Evolutionary conservation across 177 flowering plant species (phyloP), one percentile per base, ranked within the genome.

Genomic region (Vitis hybrid): DNA sequence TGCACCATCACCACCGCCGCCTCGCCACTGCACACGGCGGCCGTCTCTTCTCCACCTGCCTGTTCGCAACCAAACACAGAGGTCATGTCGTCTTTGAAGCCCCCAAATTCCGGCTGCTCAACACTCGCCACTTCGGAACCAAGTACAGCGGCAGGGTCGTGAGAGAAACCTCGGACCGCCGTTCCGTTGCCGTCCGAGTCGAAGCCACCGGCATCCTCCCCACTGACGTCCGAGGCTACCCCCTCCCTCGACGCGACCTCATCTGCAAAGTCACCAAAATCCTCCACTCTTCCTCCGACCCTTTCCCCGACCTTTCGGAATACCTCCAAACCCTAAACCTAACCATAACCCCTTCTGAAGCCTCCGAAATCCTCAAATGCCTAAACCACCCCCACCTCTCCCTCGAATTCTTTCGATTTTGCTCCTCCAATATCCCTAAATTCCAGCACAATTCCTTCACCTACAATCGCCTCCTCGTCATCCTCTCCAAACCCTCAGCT

Each of bases 201-300:
- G 73, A 75, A 5, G 4, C 85, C 51, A 2, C 69, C 72, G 1
- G 86, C 86, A 6, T 56, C 17, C 63, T 80, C 60, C 79, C 75
- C 46, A 56, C 74, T 70, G 97, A 92, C 78, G 3, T 71, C 19
- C 83, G 87, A 32, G 98, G 98, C 77, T 87, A 90, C 79, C 73
- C 86, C 18, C 82, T 93, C 62, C 98, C 94, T 10, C 97, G 98
- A 72, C 93, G 84, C n/a, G 85, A 87, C 80, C 86, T 94, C 61
- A 80, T 94, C 77, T 93, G 98, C 82, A 80, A 82, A 64, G 79
- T 82, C 61, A 65, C 86, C 66, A 74, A 81, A 17, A 82, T 93
- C 82, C 85, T 94, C 78, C 78, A 40, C 6, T 72, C 70, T 40
- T 52, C 63, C 81, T 74, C 52, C 68, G 82, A 84, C 69, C 85